Evolutionary conservation across 2,329 filamentous ascomycete species (phyloP), one percentile per base, ranked within the genome.

Genomic region (Fusarium torreyae): DNA sequence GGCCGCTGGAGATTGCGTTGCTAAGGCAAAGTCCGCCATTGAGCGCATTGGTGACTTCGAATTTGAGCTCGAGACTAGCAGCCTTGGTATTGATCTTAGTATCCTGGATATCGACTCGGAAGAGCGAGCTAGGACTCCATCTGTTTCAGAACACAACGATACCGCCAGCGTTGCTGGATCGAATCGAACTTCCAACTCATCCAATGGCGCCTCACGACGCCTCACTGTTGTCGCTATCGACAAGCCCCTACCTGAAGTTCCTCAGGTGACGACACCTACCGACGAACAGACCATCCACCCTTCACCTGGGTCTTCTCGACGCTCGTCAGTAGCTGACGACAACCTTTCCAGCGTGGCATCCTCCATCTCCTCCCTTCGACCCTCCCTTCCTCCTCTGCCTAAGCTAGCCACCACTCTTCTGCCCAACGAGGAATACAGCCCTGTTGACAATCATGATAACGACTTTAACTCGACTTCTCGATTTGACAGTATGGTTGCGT

Each of bases 21-120:
- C 92, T 8, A 95, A 94, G 80, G 92, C 94, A 13, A 94, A 94
- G 74, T 86, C 89, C 77, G 89, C 97, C 44, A 91, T 99, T 60
- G 94, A 97, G 80, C 88, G 92, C 64, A 94, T 96, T 68, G 94
- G 94, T 20, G 94, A 97, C 78, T 97, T 97, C 70, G 94, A 97
- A 78, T 89, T 94, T 70, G 93, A 97, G 77, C 85, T 92, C 56
- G 89, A 92, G 70, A 81, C 81, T 18, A 79, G 76, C 67, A 80
- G 84, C 31, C 79, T 92, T 26, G 86, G 85, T 9, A 84, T 91
- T 52, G 87, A 89, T 66, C 77, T 89, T 28, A 79, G 77, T 17
- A 78, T 85, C n/a, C 79, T 89, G 45, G 82, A 87, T 55, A 74
- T 80, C 9, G 76, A 80, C 22, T n/a, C 72, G 3, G 72, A 80